Percentiles rank a stretch among this genome's conserved stretches.
Conservation (phyloP, 345 rosid genomes). For the Durio zibethinus region DNA sequence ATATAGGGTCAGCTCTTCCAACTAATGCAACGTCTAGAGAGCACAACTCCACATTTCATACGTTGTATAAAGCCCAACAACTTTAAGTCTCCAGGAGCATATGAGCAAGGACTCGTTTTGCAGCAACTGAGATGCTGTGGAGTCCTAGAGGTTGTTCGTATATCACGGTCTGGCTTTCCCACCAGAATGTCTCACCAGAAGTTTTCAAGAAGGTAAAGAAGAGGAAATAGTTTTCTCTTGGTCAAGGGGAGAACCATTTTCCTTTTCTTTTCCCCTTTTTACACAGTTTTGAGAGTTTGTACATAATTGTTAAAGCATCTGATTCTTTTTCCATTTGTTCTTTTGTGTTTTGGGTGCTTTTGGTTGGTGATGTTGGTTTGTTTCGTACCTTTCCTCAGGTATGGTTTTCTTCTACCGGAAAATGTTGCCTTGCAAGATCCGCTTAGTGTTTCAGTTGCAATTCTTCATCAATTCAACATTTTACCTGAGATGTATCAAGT, state of each 20-base stretch:
- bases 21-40: constrained; percentile 91
- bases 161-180: constrained; percentile 96
- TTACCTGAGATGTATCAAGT: constrained; percentile 99
- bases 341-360: not conserved
- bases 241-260: not conserved
- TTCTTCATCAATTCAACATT: constrained; percentile 94
- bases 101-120: constrained; percentile 85
- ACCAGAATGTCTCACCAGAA: constrained; percentile 96
- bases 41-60: constrained; percentile 94
- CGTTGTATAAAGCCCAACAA: constrained; percentile 99
- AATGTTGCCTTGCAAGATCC: constrained; percentile 79
- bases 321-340: not conserved
- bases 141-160: constrained; percentile 97
- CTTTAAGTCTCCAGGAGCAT: constrained; percentile 74
- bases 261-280: not conserved
- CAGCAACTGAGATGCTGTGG: constrained; percentile 99
- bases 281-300: not conserved
- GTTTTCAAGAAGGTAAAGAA: constrained; percentile 76
- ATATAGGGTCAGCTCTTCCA: constrained; percentile 89
- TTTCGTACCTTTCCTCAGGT: constrained; percentile 46
- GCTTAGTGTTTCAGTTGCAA: constrained; percentile 92
- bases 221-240: constrained; percentile 1
- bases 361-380: constrained; percentile 8
- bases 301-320: not conserved
- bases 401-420: constrained; percentile 92